Conservation (phyloP, 75 land plant genomes). For the Cryptomeria japonica region DNA sequence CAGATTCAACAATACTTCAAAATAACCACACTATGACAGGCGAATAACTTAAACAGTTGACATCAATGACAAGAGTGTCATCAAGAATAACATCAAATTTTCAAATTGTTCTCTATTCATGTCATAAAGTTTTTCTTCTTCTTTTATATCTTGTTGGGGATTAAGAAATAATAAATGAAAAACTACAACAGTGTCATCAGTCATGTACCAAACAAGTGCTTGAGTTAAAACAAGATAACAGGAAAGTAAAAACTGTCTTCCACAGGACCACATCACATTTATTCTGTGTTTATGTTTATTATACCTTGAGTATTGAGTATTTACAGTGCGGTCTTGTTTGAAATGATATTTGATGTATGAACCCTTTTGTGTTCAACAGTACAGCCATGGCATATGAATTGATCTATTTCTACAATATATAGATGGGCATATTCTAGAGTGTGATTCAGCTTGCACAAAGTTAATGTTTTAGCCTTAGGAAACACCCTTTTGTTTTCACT, state of each 20-base stretch:
- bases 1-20: no score
- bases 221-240: background rate
- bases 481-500: background rate
- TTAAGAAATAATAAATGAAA: background rate
- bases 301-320: background rate
- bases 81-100: no score
- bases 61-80: no score
- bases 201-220: background rate
- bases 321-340: background rate
- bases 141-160: background rate
- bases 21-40: no score
- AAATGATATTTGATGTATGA: no score
- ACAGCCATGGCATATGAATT: background rate
- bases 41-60: no score
- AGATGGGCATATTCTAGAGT: background rate
- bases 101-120: background rate
- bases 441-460: background rate
- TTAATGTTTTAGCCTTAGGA: background rate
- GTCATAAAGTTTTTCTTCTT: background rate
- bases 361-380: background rate
- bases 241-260: no score
- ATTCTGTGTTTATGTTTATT: background rate
- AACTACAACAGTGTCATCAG: background rate
- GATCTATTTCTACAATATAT: background rate
- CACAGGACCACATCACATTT: background rate